Evolutionary conservation across 768 basidiomycete genomes (phyloP).

Genomic region (Hydnomerulius pinastri): DNA sequence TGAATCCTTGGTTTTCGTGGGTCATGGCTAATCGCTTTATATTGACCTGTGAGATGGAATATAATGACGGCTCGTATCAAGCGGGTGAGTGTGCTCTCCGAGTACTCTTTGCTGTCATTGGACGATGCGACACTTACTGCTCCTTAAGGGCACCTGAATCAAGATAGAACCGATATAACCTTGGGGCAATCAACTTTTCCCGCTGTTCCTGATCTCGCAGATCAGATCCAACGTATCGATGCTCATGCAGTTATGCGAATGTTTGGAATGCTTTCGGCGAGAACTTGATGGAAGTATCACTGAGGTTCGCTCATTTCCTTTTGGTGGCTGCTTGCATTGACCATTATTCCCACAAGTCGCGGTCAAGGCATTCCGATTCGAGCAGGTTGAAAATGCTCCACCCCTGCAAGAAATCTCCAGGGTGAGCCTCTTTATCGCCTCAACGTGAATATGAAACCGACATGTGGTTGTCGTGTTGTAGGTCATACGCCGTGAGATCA

Average conservation of each 20-base stretch:
- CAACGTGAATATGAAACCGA: background rate
- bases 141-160: background rate
- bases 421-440: background rate
- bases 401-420: background rate
- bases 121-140: no score
- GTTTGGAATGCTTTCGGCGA: background rate
- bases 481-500: slow-evolving; percentile 19
- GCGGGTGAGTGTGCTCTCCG: background rate
- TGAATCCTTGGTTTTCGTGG: no score
- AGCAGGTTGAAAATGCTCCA: background rate
- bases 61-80: no score
- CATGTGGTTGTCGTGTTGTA: slow-evolving; percentile 2
- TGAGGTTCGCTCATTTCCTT: background rate
- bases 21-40: no score
- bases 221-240: background rate
- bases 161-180: background rate
- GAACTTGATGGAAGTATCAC: background rate
- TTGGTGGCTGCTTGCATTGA: no score
- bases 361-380: background rate
- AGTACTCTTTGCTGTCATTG: background rate
- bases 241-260: background rate
- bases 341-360: background rate
- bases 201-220: background rate
- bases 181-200: background rate
- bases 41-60: no score